Base-by-base conservation (phyloP, 345 rosid species). In the Trapa incisa region DNA sequence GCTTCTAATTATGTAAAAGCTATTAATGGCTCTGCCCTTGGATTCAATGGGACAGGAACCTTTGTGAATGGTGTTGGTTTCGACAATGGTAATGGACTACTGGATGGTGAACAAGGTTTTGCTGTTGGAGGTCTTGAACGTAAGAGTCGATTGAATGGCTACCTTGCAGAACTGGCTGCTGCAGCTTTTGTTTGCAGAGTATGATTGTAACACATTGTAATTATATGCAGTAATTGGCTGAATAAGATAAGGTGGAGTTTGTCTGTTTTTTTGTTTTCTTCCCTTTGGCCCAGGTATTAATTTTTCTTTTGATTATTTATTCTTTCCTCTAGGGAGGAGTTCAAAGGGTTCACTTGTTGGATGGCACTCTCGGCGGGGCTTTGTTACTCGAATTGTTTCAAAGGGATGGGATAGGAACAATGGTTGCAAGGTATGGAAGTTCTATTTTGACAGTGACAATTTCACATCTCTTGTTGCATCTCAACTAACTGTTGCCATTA, bases 351-450 rank as follows among this genome's bases (percentile, higher is more conserved):
- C 98, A 94, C 80, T 87, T 88, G 75, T 75, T 91, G 70, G 97
- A 94, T 81, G 97, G 99, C 71, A 94, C 96, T 57, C 81, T 84
- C 64, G 82, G 92, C 72, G 97, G 99, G 64, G 84, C 87, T 68
- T 70, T 94, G 58, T 74, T 94, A 68, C 67, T 94, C 71, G 97
- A 94, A 75, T 82, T 94, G 66, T 94, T 94, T 72, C 89, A 91
- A 79, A 89, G 99, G 80, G 99, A 94, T 75, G 96, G 97, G 67
- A 86, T 90, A 88, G 98, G 98, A 74, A 93, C 98, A 52, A 93
- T 93, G 98, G 98, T 93, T 32, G 98, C 97, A 41, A 93, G 98
- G 97, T 93, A 75, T 71, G 73, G 72, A 74, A 33, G 14, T 57
- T 57, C 6, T 57, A 57, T 57, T 57, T 57, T 57, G 14, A 57